Percentiles rank a stretch among this genome's conserved stretches.
These are phyloP conservation scores for Phytophthora crassamura DNA, from an alignment of 352 stramenopile genomes.

Conservation along the genomic window DNA sequence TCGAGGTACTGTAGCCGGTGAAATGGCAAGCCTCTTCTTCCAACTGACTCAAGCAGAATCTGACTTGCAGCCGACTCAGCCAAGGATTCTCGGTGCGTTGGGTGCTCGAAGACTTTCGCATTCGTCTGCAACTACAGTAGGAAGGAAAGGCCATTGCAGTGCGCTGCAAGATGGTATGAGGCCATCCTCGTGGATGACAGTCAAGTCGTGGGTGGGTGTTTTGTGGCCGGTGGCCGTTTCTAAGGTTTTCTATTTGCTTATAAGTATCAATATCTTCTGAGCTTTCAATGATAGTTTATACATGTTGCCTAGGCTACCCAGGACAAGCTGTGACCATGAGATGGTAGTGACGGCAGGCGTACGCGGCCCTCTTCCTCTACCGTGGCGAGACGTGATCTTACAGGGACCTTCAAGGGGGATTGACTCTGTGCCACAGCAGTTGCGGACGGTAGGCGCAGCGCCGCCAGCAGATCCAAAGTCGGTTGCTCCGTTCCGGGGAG, in stretches of 20 bases:
- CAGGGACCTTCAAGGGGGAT: conserved; percentile 8
- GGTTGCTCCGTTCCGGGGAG: conserved; percentile 13
- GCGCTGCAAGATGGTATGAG: not conserved
- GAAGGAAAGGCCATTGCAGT: not conserved
- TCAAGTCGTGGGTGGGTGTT: not conserved
- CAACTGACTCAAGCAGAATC: conserved; percentile 1
- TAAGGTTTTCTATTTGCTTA: conserved; percentile 36
- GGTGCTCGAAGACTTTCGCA: not conserved
- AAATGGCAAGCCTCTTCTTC: not conserved
- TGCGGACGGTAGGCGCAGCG: conserved; percentile 34
- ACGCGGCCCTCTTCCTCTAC: conserved; percentile 25
- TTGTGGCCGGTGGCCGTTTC: conserved; percentile 22
- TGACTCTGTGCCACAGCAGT: conserved; percentile 21
- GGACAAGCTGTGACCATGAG: conserved; percentile 21
- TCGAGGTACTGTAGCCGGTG: not conserved
- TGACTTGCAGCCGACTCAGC: conserved; percentile 4
- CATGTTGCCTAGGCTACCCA: conserved; percentile 26
- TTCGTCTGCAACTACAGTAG: not conserved
- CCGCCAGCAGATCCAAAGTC: conserved; percentile 38
- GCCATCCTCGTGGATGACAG: conserved; percentile 3
- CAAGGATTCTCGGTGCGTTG: not conserved
- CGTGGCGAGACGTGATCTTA: conserved; percentile 10
- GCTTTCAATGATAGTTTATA: conserved; percentile 28
- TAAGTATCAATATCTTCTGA: conserved; percentile 26
- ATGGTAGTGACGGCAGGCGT: conserved; percentile 29